Conservation (phyloP, 2,329 filamentous ascomycete genomes). For the Pyricularia pennisetigena region DNA sequence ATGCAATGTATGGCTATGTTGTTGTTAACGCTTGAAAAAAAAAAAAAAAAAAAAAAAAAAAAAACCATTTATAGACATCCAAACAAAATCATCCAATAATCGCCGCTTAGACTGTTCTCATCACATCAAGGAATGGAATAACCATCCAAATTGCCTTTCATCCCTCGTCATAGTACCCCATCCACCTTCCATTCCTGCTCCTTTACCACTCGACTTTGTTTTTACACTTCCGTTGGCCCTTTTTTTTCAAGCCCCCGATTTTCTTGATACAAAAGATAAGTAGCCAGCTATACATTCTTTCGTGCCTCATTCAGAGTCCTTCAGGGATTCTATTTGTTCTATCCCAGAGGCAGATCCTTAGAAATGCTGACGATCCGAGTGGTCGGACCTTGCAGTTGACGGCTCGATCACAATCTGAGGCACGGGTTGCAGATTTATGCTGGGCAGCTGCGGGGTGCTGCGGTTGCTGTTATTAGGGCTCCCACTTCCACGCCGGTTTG, state of each 20-base stretch:
- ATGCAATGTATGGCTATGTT: background rate
- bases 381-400: slow-evolving; percentile 27
- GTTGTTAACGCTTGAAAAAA: too few species aligned
- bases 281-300: background rate
- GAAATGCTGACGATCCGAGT: slow-evolving; percentile 6
- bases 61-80: background rate
- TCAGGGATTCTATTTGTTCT: background rate
- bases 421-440: slow-evolving; percentile 35
- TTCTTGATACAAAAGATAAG: background rate
- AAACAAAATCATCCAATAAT: background rate
- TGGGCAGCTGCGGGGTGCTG: slow-evolving; percentile 39
- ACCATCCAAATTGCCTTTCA: background rate
- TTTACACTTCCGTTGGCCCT: background rate
- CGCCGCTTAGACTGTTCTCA: background rate
- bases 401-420: slow-evolving; percentile 52
- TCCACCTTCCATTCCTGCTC: background rate
- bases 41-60: too few species aligned
- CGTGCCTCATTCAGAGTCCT: background rate
- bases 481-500: slow-evolving; percentile 3
- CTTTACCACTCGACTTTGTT: background rate
- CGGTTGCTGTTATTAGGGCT: slow-evolving; percentile 24
- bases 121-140: background rate
- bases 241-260: background rate
- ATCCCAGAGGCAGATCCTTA: background rate
- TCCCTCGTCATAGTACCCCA: background rate